Percentiles rank a stretch among this genome's conserved stretches.
phyloP scores from a whole-genome alignment of 2,329 filamentous ascomycete species.

The Fusarium sp. region DNA sequence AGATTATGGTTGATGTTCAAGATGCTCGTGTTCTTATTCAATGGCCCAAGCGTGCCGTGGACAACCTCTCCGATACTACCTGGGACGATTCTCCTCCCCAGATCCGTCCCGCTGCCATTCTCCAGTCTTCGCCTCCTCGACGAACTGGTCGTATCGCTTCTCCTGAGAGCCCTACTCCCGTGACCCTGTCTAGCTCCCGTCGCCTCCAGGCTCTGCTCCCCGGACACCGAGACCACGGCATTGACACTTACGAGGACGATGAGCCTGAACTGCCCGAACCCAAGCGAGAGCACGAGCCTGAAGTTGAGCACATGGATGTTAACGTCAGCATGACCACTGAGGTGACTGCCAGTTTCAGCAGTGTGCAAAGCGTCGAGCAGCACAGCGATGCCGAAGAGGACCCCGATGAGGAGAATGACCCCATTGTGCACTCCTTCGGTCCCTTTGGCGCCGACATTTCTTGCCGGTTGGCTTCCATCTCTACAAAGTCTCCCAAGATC shows the following conservation, averaged over 20 bases:
- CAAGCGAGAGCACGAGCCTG: conserved; percentile 54
- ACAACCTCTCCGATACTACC: conserved; percentile 71
- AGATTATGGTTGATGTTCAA: conserved; percentile 96
- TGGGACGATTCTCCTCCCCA: conserved; percentile 72
- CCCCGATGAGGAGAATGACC: conserved; percentile 93
- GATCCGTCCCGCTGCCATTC: conserved; percentile 48
- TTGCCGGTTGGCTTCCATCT: conserved; percentile 83
- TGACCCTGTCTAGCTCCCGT: conserved; percentile 54
- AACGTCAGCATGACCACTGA: conserved; percentile 63
- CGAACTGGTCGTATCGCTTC: conserved; percentile 71
- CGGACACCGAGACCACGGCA: conserved; percentile 54
- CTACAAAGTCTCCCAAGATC: conserved; percentile 71
- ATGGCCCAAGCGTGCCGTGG: conserved; percentile 76
- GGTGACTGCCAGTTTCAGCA: conserved; percentile 64
- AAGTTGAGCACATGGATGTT: conserved; percentile 36
- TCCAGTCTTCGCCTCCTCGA: conserved; percentile 72
- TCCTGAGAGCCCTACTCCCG: conserved; percentile 75
- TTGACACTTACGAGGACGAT: conserved; percentile 83
- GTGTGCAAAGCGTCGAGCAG: conserved; percentile 50
- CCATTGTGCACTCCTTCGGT: conserved; percentile 90
- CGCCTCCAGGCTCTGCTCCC: conserved; percentile 58
- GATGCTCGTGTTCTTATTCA: conserved; percentile 88
- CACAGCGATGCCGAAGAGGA: conserved; percentile 70
- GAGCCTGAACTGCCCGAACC: conserved; percentile 58
- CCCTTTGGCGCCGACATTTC: conserved; percentile 89